phyloP scores from a whole-genome alignment of 2,329 filamentous ascomycete species.

The Mycocentrospora acerina region DNA sequence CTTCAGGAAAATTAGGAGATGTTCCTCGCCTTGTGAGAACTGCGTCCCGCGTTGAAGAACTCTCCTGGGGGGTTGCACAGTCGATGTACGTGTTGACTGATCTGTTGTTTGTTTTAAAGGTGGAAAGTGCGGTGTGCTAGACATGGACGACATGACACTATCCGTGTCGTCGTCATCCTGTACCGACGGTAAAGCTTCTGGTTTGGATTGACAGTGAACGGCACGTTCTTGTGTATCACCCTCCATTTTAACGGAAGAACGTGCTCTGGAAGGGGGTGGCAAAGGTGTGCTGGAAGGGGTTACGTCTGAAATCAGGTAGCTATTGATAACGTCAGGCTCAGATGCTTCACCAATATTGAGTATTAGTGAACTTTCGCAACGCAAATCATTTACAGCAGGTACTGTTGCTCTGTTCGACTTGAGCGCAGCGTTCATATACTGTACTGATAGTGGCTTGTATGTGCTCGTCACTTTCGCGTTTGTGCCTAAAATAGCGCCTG shows the following conservation, averaged over 20 bases:
- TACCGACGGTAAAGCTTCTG: neutral
- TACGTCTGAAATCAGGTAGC: no score
- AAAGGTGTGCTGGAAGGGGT: no score
- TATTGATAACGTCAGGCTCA: no score
- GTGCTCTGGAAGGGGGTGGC: no score
- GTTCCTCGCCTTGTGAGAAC: conserved; percentile 25
- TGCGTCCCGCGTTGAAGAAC: conserved; percentile 1
- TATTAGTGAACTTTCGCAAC: conserved; percentile 5
- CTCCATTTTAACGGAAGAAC: no score
- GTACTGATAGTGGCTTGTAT: conserved; percentile 18
- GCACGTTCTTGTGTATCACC: no score
- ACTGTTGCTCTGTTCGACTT: conserved; percentile 12
- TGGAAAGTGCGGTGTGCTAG: neutral
- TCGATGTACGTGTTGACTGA: neutral
- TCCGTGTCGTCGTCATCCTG: conserved; percentile 7
- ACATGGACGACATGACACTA: conserved; percentile 3
- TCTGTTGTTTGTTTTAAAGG: no score
- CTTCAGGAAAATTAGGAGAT: conserved; percentile 44
- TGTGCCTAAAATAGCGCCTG: neutral
- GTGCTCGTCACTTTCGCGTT: conserved; percentile 2
- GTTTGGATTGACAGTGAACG: neutral
- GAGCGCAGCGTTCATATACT: conserved; percentile 21
- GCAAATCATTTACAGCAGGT: conserved; percentile 2
- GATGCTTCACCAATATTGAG: conserved; percentile 12
- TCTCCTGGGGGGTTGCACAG: neutral